Percentiles rank a stretch among this genome's conserved stretches.
Conservation (phyloP, 225 moss, liverwort and hornwort genomes). For the Takakia lepidozioides region DNA sequence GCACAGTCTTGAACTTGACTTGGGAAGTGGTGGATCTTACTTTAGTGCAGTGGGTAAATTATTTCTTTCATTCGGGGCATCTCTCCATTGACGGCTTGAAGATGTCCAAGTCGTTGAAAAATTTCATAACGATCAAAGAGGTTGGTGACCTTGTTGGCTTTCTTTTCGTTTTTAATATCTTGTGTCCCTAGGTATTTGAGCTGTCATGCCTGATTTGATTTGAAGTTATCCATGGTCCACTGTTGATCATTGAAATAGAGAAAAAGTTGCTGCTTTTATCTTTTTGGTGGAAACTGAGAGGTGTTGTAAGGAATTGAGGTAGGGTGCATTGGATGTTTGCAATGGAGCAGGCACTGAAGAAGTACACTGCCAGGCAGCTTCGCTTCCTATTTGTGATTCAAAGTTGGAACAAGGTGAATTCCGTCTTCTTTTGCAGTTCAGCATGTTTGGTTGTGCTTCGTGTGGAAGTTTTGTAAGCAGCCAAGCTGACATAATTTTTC, state of each 20-base stretch:
- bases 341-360: slow-evolving; percentile 51
- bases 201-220: no score
- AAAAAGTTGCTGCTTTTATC: background rate
- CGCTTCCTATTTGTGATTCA: slow-evolving; percentile 84
- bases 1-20: no score
- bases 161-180: background rate
- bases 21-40: slow-evolving; percentile 5
- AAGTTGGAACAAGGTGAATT: slow-evolving; percentile 82
- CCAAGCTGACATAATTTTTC: no score
- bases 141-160: slow-evolving; percentile 19
- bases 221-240: no score
- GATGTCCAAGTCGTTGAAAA: slow-evolving; percentile 99
- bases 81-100: slow-evolving; percentile 89
- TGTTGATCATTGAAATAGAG: background rate
- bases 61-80: slow-evolving; percentile 96
- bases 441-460: no score
- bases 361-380: slow-evolving; percentile 74
- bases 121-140: slow-evolving; percentile 92
- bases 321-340: slow-evolving; percentile 1
- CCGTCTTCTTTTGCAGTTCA: no score
- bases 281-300: background rate
- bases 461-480: no score
- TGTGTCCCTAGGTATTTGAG: background rate
- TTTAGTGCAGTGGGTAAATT: slow-evolving; percentile 83
- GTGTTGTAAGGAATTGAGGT: background rate